These are phyloP conservation scores for Acanthamoeba triangularis DNA, from an alignment of 208 protist genomes.

Conservation along the genomic window DNA sequence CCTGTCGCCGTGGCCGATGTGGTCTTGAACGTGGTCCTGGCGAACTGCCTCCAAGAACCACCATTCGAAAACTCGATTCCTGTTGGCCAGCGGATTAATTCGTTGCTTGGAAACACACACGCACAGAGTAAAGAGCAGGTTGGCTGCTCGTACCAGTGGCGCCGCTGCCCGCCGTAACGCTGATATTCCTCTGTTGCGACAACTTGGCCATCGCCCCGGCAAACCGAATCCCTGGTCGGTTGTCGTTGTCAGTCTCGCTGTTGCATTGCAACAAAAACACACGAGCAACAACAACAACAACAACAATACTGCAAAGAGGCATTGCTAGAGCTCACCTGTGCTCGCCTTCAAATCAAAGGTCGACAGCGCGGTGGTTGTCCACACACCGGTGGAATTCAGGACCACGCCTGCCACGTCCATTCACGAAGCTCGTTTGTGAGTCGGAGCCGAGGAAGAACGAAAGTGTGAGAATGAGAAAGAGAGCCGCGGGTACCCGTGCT, in stretches of 20 bases:
- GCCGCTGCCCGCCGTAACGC: neutral
- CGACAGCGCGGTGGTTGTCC: neutral
- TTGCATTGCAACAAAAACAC: neutral
- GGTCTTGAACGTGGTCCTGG: neutral
- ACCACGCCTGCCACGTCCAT: neutral
- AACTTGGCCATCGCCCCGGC: neutral
- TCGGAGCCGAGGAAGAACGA: neutral
- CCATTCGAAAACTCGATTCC: constrained; percentile 20
- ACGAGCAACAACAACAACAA: neutral
- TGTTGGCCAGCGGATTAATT: neutral
- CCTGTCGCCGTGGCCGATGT: neutral
- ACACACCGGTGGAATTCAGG: neutral
- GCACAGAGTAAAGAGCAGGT: neutral
- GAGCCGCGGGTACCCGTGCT: neutral
- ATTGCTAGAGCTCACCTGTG: neutral
- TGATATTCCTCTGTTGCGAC: neutral
- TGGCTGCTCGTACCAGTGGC: neutral
- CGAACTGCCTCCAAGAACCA: neutral
- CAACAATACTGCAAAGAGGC: neutral
- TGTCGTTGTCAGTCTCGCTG: neutral
- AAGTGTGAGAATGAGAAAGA: too few species aligned
- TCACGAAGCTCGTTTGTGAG: too few species aligned
- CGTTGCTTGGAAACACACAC: neutral
- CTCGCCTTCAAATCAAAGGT: neutral
- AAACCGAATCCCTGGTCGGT: neutral